phyloP scores from a whole-genome alignment of 805 yeast species.

The Henningerozyma blattae region DNA sequence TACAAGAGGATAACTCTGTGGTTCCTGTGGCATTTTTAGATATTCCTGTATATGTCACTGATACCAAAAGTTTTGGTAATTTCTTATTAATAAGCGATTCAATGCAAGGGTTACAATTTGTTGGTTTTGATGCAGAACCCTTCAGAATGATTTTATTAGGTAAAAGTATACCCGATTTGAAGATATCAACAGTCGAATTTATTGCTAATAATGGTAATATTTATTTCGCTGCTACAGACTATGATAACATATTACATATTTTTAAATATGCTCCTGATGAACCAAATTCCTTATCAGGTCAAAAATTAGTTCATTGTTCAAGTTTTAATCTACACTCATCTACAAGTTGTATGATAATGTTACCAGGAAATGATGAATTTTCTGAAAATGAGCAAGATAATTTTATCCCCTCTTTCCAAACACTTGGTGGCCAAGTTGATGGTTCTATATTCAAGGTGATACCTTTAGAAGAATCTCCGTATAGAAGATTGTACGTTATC shows the following conservation, averaged over 20 bases:
- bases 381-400: slow-evolving; percentile 1
- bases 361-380: slow-evolving; percentile 28
- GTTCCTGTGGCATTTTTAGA: slow-evolving; percentile 93
- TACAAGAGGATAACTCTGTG: slow-evolving; percentile 74
- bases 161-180: slow-evolving; percentile 53
- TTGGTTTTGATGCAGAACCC: slow-evolving; percentile 93
- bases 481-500: slow-evolving; percentile 69
- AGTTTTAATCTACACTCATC: slow-evolving; percentile 57
- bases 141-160: slow-evolving; percentile 72
- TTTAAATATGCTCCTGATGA: slow-evolving; percentile 89
- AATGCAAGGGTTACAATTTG: slow-evolving; percentile 55
- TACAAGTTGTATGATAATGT: slow-evolving; percentile 40
- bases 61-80: slow-evolving; percentile 74
- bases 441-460: slow-evolving; percentile 67
- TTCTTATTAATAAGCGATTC: slow-evolving; percentile 74
- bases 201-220: slow-evolving; percentile 59
- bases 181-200: slow-evolving; percentile 52
- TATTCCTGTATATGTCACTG: slow-evolving; percentile 66
- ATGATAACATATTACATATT: slow-evolving; percentile 52
- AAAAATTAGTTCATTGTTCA: slow-evolving; percentile 53
- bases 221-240: slow-evolving; percentile 56
- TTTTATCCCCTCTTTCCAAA: slow-evolving; percentile 34
- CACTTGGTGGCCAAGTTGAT: slow-evolving; percentile 63
- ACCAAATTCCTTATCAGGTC: slow-evolving; percentile 71
- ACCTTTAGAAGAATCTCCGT: slow-evolving; percentile 65